Evolutionary conservation across 345 rosid genomes (phyloP).

Genomic region (Camelina laxa): DNA sequence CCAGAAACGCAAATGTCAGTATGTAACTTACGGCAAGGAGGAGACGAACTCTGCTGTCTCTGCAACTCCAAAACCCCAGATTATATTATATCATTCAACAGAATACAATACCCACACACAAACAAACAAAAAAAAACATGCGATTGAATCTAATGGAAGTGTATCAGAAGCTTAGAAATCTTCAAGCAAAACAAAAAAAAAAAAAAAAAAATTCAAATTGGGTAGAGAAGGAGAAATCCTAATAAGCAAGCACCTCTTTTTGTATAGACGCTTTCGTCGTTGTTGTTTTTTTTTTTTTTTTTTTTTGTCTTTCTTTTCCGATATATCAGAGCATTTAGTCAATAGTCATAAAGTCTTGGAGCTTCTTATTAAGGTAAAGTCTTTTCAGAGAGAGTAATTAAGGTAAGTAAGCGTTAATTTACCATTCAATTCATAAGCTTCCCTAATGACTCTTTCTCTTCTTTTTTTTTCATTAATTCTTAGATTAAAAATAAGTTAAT

Average conservation of each 20-base stretch:
- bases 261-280: neutral
- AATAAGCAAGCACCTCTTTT: constrained; percentile 35
- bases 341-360: constrained; percentile 23
- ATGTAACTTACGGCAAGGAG: constrained; percentile 24
- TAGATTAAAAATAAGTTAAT: no score
- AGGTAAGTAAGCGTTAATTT: constrained; percentile 37
- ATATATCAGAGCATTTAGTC: constrained; percentile 8
- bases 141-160: constrained; percentile 17
- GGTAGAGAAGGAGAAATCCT: constrained; percentile 50
- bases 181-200: constrained; percentile 30
- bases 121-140: neutral
- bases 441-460: neutral
- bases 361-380: constrained; percentile 27
- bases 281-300: neutral
- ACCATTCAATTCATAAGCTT: constrained; percentile 13
- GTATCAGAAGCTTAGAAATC: constrained; percentile 52
- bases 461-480: no score
- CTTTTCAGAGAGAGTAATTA: no score
- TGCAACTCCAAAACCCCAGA: constrained; percentile 14
- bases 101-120: neutral
- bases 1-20: constrained; percentile 28
- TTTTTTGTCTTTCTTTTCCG: constrained; percentile 20
- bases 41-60: constrained; percentile 30
- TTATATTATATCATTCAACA: neutral
- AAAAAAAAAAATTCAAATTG: constrained; percentile 14